Base-by-base conservation (phyloP, 352 stramenopile genomes). In the Aphanomyces astaci region DNA sequence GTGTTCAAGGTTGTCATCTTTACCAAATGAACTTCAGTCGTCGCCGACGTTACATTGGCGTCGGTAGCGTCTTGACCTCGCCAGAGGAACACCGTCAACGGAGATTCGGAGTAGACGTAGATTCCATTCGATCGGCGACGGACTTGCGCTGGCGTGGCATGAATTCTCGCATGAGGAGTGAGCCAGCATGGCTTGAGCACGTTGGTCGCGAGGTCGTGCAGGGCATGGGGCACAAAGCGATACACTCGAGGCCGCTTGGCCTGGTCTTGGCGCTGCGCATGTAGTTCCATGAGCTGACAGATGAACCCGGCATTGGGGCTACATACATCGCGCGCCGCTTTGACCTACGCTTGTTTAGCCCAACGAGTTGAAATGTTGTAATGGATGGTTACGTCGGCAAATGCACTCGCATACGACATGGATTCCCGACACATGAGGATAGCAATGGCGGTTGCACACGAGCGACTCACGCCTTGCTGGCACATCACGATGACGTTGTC, bases 221-320 rank as follows among this genome's bases (percentile, higher is more conserved):
- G 19, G 5, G 31, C 56, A 28, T 65, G 56, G 24, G 56, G 56
- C n/a, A 15, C 40, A 30, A 24, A 65, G 32, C 36, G 24, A 25
- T 40, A 65, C 5, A 65, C 56, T 22, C 2, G 25, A 24, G 56
- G 56, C 1, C 56, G 56, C 39, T 65, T 65, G n/a, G 36, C 22
- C 3, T 3, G 2, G 25, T 65, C 40, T 17, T 3, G 10, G 36
- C 40, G 36, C 19, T 53, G 39, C 11, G 32, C 9, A 11, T 43
- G 17, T 15, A 65, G 56, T 48, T 65, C 56, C 15, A 65, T 46
- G 15, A 65, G 56, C 24, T 65, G 56, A 36, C 56, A 65, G 36
- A 65, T n/a, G n/a, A 65, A 65, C 22, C 56, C 56, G 4, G 32
- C 17, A 25, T 65, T 65, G 10, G 56, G 56, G 56, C 56, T 65